phyloP scores from a whole-genome alignment of 2,329 filamentous ascomycete genomes.

The Hypoxylon sp. region DNA sequence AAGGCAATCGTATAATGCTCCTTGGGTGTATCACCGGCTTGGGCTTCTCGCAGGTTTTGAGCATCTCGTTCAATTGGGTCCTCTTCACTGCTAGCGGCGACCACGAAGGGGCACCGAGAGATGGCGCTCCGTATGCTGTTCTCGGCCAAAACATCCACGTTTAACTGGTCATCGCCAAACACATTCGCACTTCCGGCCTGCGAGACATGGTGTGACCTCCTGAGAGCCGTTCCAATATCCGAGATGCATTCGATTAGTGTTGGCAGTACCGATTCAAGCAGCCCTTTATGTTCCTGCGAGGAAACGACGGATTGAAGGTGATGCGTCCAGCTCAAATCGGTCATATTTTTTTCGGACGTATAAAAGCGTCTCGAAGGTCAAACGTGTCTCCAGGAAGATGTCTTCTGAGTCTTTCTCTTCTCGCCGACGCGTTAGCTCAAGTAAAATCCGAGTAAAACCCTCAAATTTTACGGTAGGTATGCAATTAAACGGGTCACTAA shows the following conservation, averaged over 20 bases:
- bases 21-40: not conserved
- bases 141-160: conserved; percentile 69
- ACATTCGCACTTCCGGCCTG: conserved; percentile 65
- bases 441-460: conserved; percentile 17
- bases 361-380: not conserved
- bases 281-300: conserved; percentile 42
- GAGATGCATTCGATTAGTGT: conserved; percentile 61
- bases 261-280: conserved; percentile 63
- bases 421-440: not conserved
- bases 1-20: conserved; percentile 72
- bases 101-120: conserved; percentile 59
- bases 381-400: not conserved
- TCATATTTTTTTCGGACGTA: conserved; percentile 3
- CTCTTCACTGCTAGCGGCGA: conserved; percentile 71
- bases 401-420: not conserved
- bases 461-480: not conserved
- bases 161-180: conserved; percentile 72
- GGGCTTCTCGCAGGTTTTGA: conserved; percentile 23
- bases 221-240: conserved; percentile 60
- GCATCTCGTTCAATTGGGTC: conserved; percentile 65
- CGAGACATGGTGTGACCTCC: conserved; percentile 60
- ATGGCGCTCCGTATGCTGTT: conserved; percentile 61
- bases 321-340: conserved; percentile 5
- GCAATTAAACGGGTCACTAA: not conserved
- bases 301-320: conserved; percentile 30